phyloP scores from a whole-genome alignment of 345 rosid genomes.

The Linum tenue region DNA sequence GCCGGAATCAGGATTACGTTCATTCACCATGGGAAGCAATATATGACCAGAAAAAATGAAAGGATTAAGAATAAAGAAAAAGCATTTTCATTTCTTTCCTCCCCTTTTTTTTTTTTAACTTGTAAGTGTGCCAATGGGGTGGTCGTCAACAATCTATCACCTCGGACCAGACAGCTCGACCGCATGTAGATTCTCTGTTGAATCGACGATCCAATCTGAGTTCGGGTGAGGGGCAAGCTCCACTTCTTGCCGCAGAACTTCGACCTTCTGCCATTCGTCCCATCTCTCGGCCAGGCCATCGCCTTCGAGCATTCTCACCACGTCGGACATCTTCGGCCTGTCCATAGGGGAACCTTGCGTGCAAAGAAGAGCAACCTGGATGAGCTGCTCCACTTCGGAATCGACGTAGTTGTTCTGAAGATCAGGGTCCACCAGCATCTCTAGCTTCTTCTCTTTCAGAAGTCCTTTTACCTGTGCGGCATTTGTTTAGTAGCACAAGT shows the following conservation, averaged over 20 bases:
- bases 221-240: slow-evolving; percentile 61
- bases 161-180: slow-evolving; percentile 96
- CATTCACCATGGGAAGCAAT: no score
- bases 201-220: slow-evolving; percentile 86
- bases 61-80: background rate
- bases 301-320: slow-evolving; percentile 93
- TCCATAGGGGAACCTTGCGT: slow-evolving; percentile 92
- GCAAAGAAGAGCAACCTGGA: slow-evolving; percentile 90
- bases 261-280: slow-evolving; percentile 99
- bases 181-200: slow-evolving; percentile 83
- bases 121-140: slow-evolving; percentile 12
- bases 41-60: no score
- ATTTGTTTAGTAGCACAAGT: background rate
- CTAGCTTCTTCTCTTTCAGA: slow-evolving; percentile 83
- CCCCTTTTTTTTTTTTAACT: slow-evolving; percentile 15
- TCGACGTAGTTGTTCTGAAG: slow-evolving; percentile 63
- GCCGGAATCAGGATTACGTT: no score
- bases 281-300: slow-evolving; percentile 85
- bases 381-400: slow-evolving; percentile 77
- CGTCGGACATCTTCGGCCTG: slow-evolving; percentile 94
- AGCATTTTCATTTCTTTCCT: background rate
- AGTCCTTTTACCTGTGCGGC: slow-evolving; percentile 77
- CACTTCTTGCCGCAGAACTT: slow-evolving; percentile 73
- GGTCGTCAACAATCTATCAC: slow-evolving; percentile 22
- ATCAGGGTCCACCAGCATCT: slow-evolving; percentile 93